Percentiles rank a stretch among this genome's conserved stretches.
Evolutionary conservation across 495 filamentous ascomycete genomes (phyloP).

Genomic region (Annulohypoxylon moriforme): DNA sequence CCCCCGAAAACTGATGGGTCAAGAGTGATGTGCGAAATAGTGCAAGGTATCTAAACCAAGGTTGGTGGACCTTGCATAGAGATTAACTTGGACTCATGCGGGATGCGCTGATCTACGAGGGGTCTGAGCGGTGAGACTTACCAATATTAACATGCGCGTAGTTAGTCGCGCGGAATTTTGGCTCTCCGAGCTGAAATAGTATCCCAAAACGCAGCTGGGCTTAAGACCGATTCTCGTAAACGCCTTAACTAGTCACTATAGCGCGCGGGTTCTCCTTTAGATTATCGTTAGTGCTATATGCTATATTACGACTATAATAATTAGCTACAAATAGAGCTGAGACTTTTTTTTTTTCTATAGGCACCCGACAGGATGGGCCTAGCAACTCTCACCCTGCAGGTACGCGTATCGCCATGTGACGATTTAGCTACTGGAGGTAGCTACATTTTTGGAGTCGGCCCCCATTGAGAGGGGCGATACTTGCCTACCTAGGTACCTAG

Average conservation of each 20-base stretch:
- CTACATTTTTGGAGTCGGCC: not conserved
- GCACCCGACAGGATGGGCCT: slow-evolving; percentile 3
- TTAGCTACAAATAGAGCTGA: not conserved
- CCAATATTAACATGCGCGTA: not conserved
- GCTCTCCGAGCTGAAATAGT: slow-evolving; percentile 6
- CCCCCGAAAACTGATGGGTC: not conserved
- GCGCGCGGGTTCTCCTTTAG: slow-evolving; percentile 3
- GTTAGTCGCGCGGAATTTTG: not conserved
- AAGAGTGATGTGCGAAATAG: slow-evolving; percentile 19
- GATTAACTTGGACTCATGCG: slow-evolving; percentile 20
- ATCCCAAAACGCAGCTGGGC: not conserved
- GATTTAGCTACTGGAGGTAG: slow-evolving; percentile 1
- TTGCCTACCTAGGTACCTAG: not conserved
- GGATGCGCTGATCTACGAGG: slow-evolving; percentile 23
- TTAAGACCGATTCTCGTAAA: not conserved
- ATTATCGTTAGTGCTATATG: not conserved
- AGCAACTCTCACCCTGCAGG: slow-evolving; percentile 9
- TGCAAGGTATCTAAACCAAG: slow-evolving; percentile 1
- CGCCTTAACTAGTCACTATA: not conserved
- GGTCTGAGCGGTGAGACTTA: slow-evolving; percentile 23
- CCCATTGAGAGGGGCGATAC: slow-evolving; percentile 2
- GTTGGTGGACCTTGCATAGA: slow-evolving; percentile 13
- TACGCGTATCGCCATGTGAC: slow-evolving; percentile 17
- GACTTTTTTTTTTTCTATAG: not conserved
- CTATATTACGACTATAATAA: slow-evolving; percentile 4